These are phyloP conservation scores for Tetracladium marchalianum DNA, from an alignment of 495 filamentous ascomycete species.

Conservation along the genomic window DNA sequence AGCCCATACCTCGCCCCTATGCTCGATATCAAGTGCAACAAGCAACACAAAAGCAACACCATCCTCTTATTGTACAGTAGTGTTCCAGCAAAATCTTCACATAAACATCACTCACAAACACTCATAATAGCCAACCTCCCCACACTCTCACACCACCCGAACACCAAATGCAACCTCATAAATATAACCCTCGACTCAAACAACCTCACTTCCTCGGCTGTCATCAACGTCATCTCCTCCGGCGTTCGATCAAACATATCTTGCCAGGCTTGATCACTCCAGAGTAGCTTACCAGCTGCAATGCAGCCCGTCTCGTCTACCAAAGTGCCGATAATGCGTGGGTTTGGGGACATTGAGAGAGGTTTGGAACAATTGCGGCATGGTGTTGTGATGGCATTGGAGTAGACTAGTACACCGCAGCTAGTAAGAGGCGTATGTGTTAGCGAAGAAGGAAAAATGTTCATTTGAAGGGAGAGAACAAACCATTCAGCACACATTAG, in stretches of 20 bases:
- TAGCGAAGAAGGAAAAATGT: not conserved
- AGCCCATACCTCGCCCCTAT: no score
- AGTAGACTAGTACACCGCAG: conserved; percentile 46
- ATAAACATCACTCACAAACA: conserved; percentile 32
- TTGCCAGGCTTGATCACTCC: conserved; percentile 40
- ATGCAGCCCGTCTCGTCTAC: conserved; percentile 47
- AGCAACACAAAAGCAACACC: no score
- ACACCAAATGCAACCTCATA: conserved; percentile 39
- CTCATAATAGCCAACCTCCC: conserved; percentile 38
- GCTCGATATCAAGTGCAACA: no score
- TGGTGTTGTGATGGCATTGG: conserved; percentile 32
- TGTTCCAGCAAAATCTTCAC: no score
- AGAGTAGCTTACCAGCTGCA: conserved; percentile 37
- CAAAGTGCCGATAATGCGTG: conserved; percentile 39
- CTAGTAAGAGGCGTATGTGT: conserved; percentile 14
- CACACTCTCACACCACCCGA: conserved; percentile 39
- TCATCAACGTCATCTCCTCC: conserved; percentile 25
- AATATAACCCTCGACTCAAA: conserved; percentile 41
- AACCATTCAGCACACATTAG: conserved; percentile 50
- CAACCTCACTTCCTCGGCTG: conserved; percentile 26
- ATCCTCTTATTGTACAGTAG: no score
- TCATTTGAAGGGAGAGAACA: conserved; percentile 5
- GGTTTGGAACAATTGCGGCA: conserved; percentile 44
- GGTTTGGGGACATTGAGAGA: conserved; percentile 40
- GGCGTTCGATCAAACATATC: conserved; percentile 36